Evolutionary conservation across 192 early-diverging fungal species (phyloP).

Genomic region (Coemansia reversa): DNA sequence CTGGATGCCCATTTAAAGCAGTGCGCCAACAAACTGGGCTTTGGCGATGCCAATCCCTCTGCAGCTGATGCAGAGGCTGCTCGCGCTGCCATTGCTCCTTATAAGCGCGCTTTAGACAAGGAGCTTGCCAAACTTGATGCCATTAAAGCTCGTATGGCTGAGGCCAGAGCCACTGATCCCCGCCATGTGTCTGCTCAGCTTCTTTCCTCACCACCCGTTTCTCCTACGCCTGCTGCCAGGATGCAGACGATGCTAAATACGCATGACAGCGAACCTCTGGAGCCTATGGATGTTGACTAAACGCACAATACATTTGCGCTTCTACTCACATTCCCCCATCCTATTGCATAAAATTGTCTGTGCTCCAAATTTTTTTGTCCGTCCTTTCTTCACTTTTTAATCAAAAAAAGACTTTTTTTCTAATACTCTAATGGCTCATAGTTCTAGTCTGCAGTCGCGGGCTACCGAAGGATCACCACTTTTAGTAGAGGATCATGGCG

Average conservation of each 20-base stretch:
- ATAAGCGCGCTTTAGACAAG: conserved; percentile 39
- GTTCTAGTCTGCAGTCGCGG: too few relatives aligned
- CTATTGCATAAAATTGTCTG: too few relatives aligned
- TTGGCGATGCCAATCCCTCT: background rate
- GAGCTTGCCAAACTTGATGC: conserved; percentile 45
- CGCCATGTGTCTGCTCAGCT: conserved; percentile 1
- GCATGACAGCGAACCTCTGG: too few relatives aligned
- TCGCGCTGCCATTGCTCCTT: conserved; percentile 27
- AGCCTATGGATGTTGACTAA: too few relatives aligned
- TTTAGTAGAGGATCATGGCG: conserved; percentile 3
- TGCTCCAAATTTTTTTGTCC: conserved; percentile 2
- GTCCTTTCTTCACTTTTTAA: background rate
- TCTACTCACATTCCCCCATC: too few relatives aligned
- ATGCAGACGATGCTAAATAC: too few relatives aligned
- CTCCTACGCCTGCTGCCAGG: too few relatives aligned
- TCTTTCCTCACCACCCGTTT: conserved; percentile 9
- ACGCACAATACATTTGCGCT: too few relatives aligned
- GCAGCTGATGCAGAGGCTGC: conserved; percentile 9
- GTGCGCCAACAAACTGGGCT: background rate
- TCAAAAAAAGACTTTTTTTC: background rate
- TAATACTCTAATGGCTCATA: background rate
- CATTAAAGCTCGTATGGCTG: conserved; percentile 44
- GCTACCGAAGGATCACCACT: conserved; percentile 9
- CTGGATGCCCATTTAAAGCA: conserved; percentile 14
- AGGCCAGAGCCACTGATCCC: conserved; percentile 9